Conservation (phyloP, 2,329 filamentous ascomycete genomes). For the Blastomyces gilchristii region DNA sequence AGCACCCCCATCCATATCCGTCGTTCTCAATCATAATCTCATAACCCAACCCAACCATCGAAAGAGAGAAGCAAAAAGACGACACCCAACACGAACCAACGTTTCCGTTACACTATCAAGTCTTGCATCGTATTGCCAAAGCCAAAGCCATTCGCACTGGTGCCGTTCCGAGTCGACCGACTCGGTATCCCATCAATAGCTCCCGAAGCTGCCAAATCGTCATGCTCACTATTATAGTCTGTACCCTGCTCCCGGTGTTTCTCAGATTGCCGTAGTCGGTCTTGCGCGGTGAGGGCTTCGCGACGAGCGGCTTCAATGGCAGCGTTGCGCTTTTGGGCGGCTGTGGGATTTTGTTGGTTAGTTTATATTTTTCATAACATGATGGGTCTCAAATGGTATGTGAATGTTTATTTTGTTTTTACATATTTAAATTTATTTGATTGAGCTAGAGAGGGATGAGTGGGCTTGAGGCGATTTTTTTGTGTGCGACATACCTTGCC, state of each 20-base stretch:
- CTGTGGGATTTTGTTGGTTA: conserved; percentile 10
- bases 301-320: conserved; percentile 26
- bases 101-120: conserved; percentile 10
- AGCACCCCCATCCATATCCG: neutral
- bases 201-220: neutral
- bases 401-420: neutral
- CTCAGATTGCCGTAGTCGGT: conserved; percentile 7
- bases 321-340: conserved; percentile 19
- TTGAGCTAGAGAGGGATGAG: neutral
- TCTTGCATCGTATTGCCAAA: conserved; percentile 13
- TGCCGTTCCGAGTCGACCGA: conserved; percentile 11
- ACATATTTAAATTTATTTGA: neutral
- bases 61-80: neutral
- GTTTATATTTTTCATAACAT: neutral
- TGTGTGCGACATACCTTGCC: conserved; percentile 4
- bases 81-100: neutral
- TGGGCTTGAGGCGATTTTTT: neutral
- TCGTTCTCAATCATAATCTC: neutral
- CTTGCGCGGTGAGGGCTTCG: conserved; percentile 20
- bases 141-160: conserved; percentile 9
- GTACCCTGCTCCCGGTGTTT: conserved; percentile 4
- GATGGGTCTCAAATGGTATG: neutral
- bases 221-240: neutral
- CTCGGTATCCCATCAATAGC: conserved; percentile 3
- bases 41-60: neutral